Evolutionary conservation across 176 grass and related monocot species (phyloP).

Genomic region (Zoysia japonica): DNA sequence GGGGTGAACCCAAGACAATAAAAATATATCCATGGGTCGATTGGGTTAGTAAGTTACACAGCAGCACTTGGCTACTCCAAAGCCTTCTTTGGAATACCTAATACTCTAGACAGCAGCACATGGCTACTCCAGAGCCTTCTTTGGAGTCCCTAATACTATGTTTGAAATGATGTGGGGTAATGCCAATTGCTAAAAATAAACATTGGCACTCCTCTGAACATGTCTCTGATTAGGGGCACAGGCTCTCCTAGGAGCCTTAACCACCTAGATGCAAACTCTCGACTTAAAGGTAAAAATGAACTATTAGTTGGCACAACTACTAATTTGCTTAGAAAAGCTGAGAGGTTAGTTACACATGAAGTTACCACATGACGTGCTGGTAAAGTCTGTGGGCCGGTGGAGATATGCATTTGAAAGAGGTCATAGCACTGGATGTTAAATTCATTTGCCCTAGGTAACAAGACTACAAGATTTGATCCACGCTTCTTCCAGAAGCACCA

Average conservation of each 20-base stretch:
- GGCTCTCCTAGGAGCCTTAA: slow-evolving; percentile 83
- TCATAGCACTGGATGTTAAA: slow-evolving; percentile 41
- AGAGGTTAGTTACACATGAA: slow-evolving; percentile 55
- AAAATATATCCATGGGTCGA: slow-evolving; percentile 76
- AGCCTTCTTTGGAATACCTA: slow-evolving; percentile 76
- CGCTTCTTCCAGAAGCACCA: slow-evolving; percentile 56
- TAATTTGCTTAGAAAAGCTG: slow-evolving; percentile 43
- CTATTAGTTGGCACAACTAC: slow-evolving; percentile 60
- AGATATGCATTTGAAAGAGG: slow-evolving; percentile 25
- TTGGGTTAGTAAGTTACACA: slow-evolving; percentile 49
- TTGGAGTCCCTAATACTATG: slow-evolving; percentile 61
- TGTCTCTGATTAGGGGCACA: slow-evolving; percentile 62
- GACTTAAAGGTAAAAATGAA: slow-evolving; percentile 51
- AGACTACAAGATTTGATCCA: slow-evolving; percentile 44
- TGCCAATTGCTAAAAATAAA: slow-evolving; percentile 91
- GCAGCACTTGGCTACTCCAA: slow-evolving; percentile 60
- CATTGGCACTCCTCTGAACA: slow-evolving; percentile 84
- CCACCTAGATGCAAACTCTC: slow-evolving; percentile 74
- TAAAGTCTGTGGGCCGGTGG: slow-evolving; percentile 32
- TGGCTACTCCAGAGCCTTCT: slow-evolving; percentile 81
- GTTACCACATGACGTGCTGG: slow-evolving; percentile 42
- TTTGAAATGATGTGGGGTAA: slow-evolving; percentile 60
- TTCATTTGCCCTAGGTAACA: slow-evolving; percentile 48
- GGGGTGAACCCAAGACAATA: slow-evolving; percentile 71
- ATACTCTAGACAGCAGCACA: slow-evolving; percentile 42